These are phyloP conservation scores for Citrus maxima DNA, from an alignment of 345 rosid species.

Conservation along the genomic window DNA sequence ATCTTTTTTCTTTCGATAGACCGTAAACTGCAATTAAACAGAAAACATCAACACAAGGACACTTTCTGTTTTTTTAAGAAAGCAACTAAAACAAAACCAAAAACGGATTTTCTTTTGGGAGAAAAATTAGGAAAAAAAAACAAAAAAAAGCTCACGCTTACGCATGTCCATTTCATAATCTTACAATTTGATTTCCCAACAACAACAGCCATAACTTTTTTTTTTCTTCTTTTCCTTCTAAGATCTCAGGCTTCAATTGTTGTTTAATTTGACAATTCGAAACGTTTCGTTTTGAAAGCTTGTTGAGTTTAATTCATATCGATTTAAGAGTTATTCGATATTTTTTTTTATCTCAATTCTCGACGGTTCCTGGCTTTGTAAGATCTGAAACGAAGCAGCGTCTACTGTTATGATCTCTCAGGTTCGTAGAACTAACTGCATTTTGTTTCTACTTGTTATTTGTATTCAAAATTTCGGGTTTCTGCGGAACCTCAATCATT, in stretches of 20 bases:
- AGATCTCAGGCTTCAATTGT: not conserved
- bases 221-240: not conserved
- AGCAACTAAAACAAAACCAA: not conserved
- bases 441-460: constrained; percentile 5
- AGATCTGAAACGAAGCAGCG: constrained; percentile 3
- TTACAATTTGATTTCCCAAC: not conserved
- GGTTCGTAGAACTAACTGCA: constrained; percentile 18
- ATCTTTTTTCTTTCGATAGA: not conserved
- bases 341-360: not conserved
- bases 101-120: not conserved
- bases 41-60: not conserved
- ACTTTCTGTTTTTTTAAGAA: constrained; percentile 3
- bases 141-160: no score
- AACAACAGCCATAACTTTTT: not conserved
- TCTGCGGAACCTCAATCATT: constrained; percentile 17
- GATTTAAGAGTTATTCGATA: not conserved
- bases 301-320: not conserved
- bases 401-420: constrained; percentile 19
- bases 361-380: not conserved
- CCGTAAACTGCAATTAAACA: not conserved
- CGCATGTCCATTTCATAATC: not conserved
- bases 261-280: not conserved
- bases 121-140: not conserved
- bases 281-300: not conserved
- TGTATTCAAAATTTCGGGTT: constrained; percentile 3